These are phyloP conservation scores for Mortierella sp. DNA, from an alignment of 371 early-diverging fungal genomes.

Conservation along the genomic window DNA sequence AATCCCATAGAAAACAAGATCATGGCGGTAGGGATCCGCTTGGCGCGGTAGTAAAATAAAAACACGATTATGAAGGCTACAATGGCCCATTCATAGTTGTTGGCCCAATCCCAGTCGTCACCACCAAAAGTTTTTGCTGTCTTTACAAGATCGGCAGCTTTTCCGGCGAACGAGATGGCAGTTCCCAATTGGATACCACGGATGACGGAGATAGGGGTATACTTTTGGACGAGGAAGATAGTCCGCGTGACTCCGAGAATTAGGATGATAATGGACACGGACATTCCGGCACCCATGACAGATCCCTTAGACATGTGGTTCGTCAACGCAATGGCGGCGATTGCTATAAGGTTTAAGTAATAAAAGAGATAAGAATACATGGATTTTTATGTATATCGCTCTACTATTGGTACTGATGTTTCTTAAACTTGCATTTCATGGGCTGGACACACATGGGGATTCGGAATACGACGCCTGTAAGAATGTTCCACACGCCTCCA, in stretches of 20 bases:
- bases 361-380: no score
- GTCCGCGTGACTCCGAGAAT: constrained; percentile 81
- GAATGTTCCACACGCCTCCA: constrained; percentile 91
- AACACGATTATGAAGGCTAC: constrained; percentile 77
- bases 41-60: constrained; percentile 70
- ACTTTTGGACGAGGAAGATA: constrained; percentile 75
- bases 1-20: constrained; percentile 81
- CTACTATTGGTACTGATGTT: neutral
- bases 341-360: constrained; percentile 63
- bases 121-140: constrained; percentile 59
- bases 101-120: constrained; percentile 71
- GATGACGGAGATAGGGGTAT: constrained; percentile 83
- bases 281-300: constrained; percentile 84
- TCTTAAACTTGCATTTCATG: constrained; percentile 75
- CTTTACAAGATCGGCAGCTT: constrained; percentile 74
- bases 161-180: constrained; percentile 79
- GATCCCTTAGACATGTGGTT: constrained; percentile 76
- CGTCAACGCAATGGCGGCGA: constrained; percentile 86
- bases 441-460: constrained; percentile 92
- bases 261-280: constrained; percentile 75
- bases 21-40: constrained; percentile 79
- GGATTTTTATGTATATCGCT: no score
- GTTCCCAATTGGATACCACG: constrained; percentile 94
- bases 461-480: constrained; percentile 81
- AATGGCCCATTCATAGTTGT: constrained; percentile 83